Evolutionary conservation across 352 stramenopile species (phyloP), one percentile per base, ranked within the genome.

Genomic region (Peronospora tabacina): DNA sequence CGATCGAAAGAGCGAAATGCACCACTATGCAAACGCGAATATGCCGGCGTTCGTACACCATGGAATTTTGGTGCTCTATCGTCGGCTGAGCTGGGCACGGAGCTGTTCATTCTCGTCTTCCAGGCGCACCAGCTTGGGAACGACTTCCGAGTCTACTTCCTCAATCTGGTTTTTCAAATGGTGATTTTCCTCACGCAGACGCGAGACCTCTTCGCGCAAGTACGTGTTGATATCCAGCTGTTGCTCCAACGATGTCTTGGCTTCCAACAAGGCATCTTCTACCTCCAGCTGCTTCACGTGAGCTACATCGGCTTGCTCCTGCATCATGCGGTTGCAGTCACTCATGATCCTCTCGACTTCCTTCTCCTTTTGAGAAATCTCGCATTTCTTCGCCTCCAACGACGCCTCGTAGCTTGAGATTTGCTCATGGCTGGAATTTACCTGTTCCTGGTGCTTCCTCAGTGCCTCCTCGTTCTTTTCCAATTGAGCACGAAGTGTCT

Each of bases 101-200:
- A 93, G 65, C 51, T 80, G 69, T 45, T 87, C 73, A 45, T 93
- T 93, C 54, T 93, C 82, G n/a, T 93, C 82, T 51, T 93, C 82
- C 11, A 93, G 62, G 9, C 70, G 72, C 17, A 93, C 62, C 20
- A 93, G 61, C 59, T 88, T 90, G 5, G 82, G 79, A 19, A 78
- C 82, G 29, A 93, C 72, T 58, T 90, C 78, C 26, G 77, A 83
- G 52, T 93, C 82, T 64, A 90, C 85, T 61, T 90, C 79, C 15
- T 85, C 51, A 45, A 93, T 90, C 61, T 90, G 81, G 47, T 93
- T 90, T 61, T 93, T 90, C 15, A 93, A 46, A 39, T 89, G 75
- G 43, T 86, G 71, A 43, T 85, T 93, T 52, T 90, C 82, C 58
- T 90, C 75, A n/a, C 82, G 79, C 26, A 89, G 55, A 32, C 82